Conservation (phyloP, 2,329 filamentous ascomycete genomes). For the Penicillium sp. region DNA sequence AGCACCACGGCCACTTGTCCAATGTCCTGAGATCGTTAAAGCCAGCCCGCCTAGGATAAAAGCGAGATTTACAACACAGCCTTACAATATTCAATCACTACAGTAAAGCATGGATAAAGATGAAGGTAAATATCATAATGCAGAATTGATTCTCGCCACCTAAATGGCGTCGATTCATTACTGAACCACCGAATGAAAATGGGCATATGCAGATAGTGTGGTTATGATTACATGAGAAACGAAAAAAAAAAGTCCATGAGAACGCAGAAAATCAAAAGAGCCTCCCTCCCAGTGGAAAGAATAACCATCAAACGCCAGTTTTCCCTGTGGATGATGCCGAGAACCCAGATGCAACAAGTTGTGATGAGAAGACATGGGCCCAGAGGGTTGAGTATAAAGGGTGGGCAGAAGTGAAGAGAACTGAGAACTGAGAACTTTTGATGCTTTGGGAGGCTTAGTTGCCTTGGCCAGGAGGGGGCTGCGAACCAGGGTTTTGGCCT, state of each 20-base stretch:
- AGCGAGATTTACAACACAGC: too few relatives aligned
- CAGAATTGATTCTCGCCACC: background rate
- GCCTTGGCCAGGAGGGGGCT: slow-evolving; percentile 39
- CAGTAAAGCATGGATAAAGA: too few relatives aligned
- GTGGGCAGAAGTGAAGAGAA: slow-evolving; percentile 6
- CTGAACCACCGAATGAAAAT: background rate
- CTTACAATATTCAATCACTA: too few relatives aligned
- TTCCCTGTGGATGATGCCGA: background rate
- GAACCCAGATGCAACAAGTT: slow-evolving; percentile 8
- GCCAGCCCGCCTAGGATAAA: too few relatives aligned
- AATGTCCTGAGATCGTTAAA: background rate
- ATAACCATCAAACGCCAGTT: slow-evolving; percentile 7
- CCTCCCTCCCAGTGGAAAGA: background rate
- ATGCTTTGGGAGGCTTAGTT: slow-evolving; percentile 12
- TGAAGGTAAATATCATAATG: background rate
- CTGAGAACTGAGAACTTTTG: background rate
- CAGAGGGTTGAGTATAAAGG: background rate
- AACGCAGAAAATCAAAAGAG: slow-evolving; percentile 7
- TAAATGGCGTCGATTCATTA: background rate
- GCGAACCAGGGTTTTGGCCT: slow-evolving; percentile 26
- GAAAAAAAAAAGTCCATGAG: background rate
- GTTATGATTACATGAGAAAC: background rate
- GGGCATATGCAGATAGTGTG: background rate
- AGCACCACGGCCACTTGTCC: background rate
- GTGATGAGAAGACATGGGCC: slow-evolving; percentile 12